A percentile compares a stretch with the other conserved stretches of the same genome.
phyloP scores from a whole-genome alignment of 306 rosid genomes.

The Quercus gilva region DNA sequence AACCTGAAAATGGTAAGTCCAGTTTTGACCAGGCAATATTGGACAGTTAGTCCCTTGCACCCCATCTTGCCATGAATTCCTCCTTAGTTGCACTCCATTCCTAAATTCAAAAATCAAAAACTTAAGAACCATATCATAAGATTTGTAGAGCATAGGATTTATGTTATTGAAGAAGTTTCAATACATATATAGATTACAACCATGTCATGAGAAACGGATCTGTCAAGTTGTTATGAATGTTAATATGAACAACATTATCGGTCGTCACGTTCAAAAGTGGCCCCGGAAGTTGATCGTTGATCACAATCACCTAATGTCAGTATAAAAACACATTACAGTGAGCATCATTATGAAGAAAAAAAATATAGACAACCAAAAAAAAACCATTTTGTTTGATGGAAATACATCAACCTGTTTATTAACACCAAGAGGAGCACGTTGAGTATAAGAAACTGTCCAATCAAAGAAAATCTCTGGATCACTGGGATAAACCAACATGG shows the following conservation, averaged over 20 bases:
- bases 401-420: background rate
- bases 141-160: no score
- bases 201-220: conserved; percentile 14
- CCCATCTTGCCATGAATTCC: conserved; percentile 19
- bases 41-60: conserved; percentile 13
- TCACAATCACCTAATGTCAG: conserved; percentile 2
- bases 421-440: conserved; percentile 3
- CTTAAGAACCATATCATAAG: background rate
- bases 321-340: background rate
- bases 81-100: conserved; percentile 12
- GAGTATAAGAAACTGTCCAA: background rate
- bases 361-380: background rate
- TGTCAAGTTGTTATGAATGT: background rate
- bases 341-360: background rate
- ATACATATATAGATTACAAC: background rate
- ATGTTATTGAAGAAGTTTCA: background rate
- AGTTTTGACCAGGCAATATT: conserved; percentile 7
- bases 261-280: conserved; percentile 3
- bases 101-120: background rate
- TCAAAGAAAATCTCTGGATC: background rate
- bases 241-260: background rate
- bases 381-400: background rate
- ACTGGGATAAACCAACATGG: background rate
- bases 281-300: background rate
- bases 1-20: background rate